Evolutionary conservation across 1,139 yeast species (phyloP).

Genomic region (Diutina catenulata): DNA sequence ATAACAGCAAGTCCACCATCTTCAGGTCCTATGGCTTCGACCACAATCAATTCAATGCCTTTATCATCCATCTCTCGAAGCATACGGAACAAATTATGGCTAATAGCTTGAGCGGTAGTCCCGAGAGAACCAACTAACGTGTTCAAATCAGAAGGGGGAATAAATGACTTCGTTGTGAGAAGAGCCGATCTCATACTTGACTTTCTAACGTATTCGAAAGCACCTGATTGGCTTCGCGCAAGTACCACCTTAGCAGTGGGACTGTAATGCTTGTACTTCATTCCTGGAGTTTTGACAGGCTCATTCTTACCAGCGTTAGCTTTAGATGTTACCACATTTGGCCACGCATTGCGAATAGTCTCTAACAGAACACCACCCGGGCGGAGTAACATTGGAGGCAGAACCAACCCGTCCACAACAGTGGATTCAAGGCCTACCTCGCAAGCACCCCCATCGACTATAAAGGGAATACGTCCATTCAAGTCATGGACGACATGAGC

Average conservation of each 20-base stretch:
- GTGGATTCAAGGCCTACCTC: slow-evolving; percentile 92
- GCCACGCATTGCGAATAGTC: slow-evolving; percentile 53
- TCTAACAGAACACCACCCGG: slow-evolving; percentile 92
- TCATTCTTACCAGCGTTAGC: slow-evolving; percentile 55
- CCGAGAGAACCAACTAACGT: slow-evolving; percentile 45
- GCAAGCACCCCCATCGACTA: slow-evolving; percentile 84
- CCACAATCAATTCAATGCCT: slow-evolving; percentile 52
- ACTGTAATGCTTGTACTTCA: slow-evolving; percentile 93
- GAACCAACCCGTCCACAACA: slow-evolving; percentile 77
- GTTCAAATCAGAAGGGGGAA: too few species aligned
- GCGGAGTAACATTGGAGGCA: slow-evolving; percentile 78
- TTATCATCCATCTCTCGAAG: slow-evolving; percentile 64
- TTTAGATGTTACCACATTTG: slow-evolving; percentile 48
- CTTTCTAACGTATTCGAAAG: neutral
- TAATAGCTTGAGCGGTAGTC: slow-evolving; percentile 45
- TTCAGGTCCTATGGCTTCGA: slow-evolving; percentile 59
- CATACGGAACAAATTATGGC: slow-evolving; percentile 58
- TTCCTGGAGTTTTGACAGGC: slow-evolving; percentile 87
- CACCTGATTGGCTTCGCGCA: neutral
- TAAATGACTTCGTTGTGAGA: neutral
- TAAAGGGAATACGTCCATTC: slow-evolving; percentile 68
- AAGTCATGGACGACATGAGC: slow-evolving; percentile 74
- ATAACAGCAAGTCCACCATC: slow-evolving; percentile 87
- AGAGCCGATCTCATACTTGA: neutral
- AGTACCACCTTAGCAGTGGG: slow-evolving; percentile 77